Base-by-base conservation (phyloP, 148 eudicot species). In the Gaultheria prostrata region DNA sequence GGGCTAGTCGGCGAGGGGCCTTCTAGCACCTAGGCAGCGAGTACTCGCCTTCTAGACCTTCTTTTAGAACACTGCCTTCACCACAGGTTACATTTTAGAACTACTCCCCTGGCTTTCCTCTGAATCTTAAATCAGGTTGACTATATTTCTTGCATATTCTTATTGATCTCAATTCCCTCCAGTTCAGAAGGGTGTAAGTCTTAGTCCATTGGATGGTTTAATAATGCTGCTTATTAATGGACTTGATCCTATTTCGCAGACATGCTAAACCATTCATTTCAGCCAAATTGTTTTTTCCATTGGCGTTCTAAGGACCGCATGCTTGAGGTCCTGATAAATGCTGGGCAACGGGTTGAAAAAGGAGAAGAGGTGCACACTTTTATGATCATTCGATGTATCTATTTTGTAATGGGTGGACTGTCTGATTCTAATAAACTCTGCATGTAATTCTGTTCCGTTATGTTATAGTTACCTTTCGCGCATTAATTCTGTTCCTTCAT, bases 241-340 rank as follows among this genome's bases (percentile, higher is more conserved):
- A 73, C 54, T 78, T 84, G 57, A 35, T 59, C 76, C 14, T 82
- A 65, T 84, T 83, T 86, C 83, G 86, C 91, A 97, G 99, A 97
- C 87, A 97, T 95, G 99, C 84, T 97, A 85, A 95, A 93, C 87
- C 99, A 97, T 86, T 97, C 99, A 70, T 97, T 91, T 85, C 92
- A 89, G 86, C 98, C 99, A 80, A 97, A 97, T 91, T 95, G 98
- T 82, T 97, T 95, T 86, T 93, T 95, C 84, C 98, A 97, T 87
- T 97, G 99, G 99, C 99, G 99, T 79, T 97, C 89, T 85, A 97
- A 89, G 89, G 99, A 97, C 76, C 92, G 98, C 77, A 95, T 97
- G 99, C 94, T 97, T 84, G 99, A 95, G 89, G 99, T 97, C 84
- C 92, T 97, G 99, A 93, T 93, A 83, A 95, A 97, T 92, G 96